Conservation (phyloP, 1,284 basidiomycete species). For the Leccinum angustisporum region DNA sequence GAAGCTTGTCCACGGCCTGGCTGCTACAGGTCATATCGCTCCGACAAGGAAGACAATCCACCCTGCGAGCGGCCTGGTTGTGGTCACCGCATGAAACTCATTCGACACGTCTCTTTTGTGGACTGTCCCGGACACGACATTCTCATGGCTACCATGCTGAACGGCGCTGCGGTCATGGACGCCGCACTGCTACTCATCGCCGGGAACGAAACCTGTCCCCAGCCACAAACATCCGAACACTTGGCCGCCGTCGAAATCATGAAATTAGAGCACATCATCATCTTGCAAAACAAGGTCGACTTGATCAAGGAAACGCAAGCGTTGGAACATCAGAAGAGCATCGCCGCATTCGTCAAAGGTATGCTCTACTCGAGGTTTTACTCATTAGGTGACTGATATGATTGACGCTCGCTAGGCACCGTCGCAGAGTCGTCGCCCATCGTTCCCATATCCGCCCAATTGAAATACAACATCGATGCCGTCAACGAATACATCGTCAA, state of each 20-base stretch:
- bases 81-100: slow-evolving; percentile 84
- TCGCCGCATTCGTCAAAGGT: slow-evolving; percentile 92
- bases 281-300: slow-evolving; percentile 97
- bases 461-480: slow-evolving; percentile 99
- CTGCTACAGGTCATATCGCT: slow-evolving; percentile 74
- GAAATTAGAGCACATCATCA: slow-evolving; percentile 98
- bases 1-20: slow-evolving; percentile 84
- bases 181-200: slow-evolving; percentile 94
- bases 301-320: slow-evolving; percentile 91
- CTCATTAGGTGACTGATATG: neutral
- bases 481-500: slow-evolving; percentile 99
- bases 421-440: slow-evolving; percentile 97
- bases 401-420: slow-evolving; percentile 59
- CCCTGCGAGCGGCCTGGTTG: slow-evolving; percentile 94
- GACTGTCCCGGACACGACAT: slow-evolving; percentile 95
- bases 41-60: slow-evolving; percentile 91
- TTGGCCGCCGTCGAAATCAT: slow-evolving; percentile 99
- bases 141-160: slow-evolving; percentile 99
- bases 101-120: slow-evolving; percentile 96
- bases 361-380: slow-evolving; percentile 6
- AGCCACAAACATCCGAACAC: slow-evolving; percentile 98
- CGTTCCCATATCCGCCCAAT: slow-evolving; percentile 96
- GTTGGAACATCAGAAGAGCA: slow-evolving; percentile 91
- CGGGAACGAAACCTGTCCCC: slow-evolving; percentile 97
- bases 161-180: slow-evolving; percentile 99